These are phyloP conservation scores for Cornus kousa DNA, from an alignment of 148 eudicot species.

Conservation along the genomic window DNA sequence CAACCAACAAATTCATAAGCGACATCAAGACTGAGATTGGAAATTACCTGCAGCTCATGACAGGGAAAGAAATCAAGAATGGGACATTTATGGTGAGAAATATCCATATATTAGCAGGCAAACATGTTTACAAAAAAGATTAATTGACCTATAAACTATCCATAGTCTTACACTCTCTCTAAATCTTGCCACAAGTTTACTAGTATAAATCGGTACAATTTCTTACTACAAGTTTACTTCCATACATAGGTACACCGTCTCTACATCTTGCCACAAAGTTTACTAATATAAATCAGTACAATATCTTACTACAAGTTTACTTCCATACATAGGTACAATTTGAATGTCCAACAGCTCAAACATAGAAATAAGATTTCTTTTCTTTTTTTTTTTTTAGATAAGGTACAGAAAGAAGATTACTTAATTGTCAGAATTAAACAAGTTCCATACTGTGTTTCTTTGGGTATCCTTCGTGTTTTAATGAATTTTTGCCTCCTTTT, in stretches of 20 bases:
- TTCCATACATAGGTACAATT: neutral
- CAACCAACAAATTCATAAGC: neutral
- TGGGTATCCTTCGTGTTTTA: too few relatives aligned
- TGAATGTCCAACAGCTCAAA: neutral
- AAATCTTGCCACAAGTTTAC: neutral
- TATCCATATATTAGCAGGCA: neutral
- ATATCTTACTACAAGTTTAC: too few relatives aligned
- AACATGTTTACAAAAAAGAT: neutral
- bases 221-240: neutral
- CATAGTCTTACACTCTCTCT: neutral
- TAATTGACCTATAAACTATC: neutral
- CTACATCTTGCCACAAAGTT: too few relatives aligned
- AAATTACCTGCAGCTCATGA: neutral
- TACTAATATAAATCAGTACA: too few relatives aligned
- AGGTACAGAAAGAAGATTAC: too few relatives aligned
- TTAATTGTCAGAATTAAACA: too few relatives aligned
- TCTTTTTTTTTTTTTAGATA: neutral
- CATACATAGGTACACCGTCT: neutral
- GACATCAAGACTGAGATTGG: neutral
- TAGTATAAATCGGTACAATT: too few relatives aligned
- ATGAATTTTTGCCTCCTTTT: too few relatives aligned
- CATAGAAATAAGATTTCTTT: neutral
- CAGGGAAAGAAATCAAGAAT: neutral
- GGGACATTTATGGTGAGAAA: neutral
- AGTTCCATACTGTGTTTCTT: too few relatives aligned